Evolutionary conservation across 352 stramenopile genomes (phyloP).

Genomic region (Pythium aphanidermatum): DNA sequence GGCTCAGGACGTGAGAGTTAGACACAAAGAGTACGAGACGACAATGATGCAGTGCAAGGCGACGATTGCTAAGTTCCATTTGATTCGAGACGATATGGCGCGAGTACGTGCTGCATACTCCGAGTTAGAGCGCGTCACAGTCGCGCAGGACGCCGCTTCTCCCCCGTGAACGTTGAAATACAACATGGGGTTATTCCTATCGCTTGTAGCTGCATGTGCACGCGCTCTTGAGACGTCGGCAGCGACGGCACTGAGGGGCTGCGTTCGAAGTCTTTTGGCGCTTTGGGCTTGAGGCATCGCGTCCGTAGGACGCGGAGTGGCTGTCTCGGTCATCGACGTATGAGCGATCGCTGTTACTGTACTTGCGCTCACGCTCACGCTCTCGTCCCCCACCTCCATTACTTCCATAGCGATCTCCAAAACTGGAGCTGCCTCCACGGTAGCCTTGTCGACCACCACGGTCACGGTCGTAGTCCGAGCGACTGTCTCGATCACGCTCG

Average conservation of each 20-base stretch:
- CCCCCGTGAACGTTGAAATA: too few species aligned
- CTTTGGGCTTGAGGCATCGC: slow-evolving; percentile 22
- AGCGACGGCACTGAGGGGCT: slow-evolving; percentile 25
- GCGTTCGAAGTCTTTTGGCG: slow-evolving; percentile 19
- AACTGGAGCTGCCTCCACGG: background rate
- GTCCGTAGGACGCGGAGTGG: background rate
- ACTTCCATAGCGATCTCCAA: slow-evolving; percentile 7
- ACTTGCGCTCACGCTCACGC: slow-evolving; percentile 23
- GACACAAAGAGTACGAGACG: slow-evolving; percentile 25
- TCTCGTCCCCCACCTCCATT: background rate
- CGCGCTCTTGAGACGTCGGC: slow-evolving; percentile 25
- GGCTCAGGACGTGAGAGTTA: slow-evolving; percentile 6
- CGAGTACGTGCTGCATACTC: slow-evolving; percentile 16
- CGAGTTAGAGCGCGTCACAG: slow-evolving; percentile 5
- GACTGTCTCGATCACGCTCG: slow-evolving; percentile 26
- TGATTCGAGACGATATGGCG: slow-evolving; percentile 16
- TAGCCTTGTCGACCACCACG: background rate
- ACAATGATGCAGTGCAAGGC: slow-evolving; percentile 18
- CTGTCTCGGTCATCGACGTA: slow-evolving; percentile 7
- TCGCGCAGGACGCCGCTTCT: background rate
- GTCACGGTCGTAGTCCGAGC: slow-evolving; percentile 23
- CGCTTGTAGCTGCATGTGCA: slow-evolving; percentile 26
- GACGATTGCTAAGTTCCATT: slow-evolving; percentile 21
- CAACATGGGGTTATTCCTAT: too few species aligned
- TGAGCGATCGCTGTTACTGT: slow-evolving; percentile 23